A percentile compares a stretch with the other conserved stretches of the same genome.
Conservation (phyloP, 179 eudicot genomes). For the Corrigiola litoralis region DNA sequence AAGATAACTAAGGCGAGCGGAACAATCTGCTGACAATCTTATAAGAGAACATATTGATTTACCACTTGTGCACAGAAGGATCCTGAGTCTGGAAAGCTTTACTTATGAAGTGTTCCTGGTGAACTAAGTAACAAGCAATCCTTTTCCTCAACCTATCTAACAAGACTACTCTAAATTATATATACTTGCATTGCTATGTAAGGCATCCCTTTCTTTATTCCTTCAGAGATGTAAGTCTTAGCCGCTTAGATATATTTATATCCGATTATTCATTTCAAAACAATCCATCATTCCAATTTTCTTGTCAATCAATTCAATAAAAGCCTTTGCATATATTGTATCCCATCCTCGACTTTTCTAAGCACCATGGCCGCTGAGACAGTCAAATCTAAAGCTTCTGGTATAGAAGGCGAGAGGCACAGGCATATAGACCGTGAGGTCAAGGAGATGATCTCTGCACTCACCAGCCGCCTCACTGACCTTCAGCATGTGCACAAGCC, state of each 20-base stretch:
- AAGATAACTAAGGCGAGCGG: not conserved
- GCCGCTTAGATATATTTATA: not conserved
- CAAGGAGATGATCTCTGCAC: slow-evolving; percentile 50
- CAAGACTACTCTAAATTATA: slow-evolving; percentile 1
- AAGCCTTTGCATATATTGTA: not conserved
- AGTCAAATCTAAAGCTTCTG: slow-evolving; percentile 12
- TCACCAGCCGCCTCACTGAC: slow-evolving; percentile 42
- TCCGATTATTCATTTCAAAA: not conserved
- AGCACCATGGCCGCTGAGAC: slow-evolving; percentile 24
- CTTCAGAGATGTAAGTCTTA: slow-evolving; percentile 12
- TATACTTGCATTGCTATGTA: slow-evolving; percentile 40
- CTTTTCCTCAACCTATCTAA: slow-evolving; percentile 17
- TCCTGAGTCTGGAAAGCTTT: too few relatives aligned
- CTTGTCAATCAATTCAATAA: not conserved
- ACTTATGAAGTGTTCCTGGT: slow-evolving; percentile 12
- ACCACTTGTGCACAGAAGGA: not conserved
- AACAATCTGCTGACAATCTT: slow-evolving; percentile 12
- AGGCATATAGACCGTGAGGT: slow-evolving; percentile 46
- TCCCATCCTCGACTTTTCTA: not conserved
- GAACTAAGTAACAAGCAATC: slow-evolving; percentile 38
- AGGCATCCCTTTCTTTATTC: slow-evolving; percentile 28
- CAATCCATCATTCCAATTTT: not conserved
- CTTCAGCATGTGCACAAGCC: slow-evolving; percentile 20
- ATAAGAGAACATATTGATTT: not conserved
- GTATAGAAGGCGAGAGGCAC: slow-evolving; percentile 25